Base-by-base conservation (phyloP, 1,139 yeast species). In the Geotrichum macrosporum region DNA sequence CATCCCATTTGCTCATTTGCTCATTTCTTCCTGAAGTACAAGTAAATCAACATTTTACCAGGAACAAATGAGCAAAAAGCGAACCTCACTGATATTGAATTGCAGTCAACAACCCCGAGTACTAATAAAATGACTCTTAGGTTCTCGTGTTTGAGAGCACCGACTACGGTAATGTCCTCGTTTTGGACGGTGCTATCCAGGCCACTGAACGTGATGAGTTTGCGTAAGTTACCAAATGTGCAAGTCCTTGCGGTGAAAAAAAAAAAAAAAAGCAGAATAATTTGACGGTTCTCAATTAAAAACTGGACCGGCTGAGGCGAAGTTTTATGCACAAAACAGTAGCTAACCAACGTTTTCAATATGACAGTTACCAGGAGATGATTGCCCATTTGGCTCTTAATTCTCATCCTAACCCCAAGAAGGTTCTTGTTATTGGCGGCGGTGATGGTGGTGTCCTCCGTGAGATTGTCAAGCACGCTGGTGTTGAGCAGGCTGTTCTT, bases 401-500 rank as follows among this genome's bases (percentile, higher is more conserved):
- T 77, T 71, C 84, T 18, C 96, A 86, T 65, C 78, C 81, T 31
- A 64, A 71, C 47, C 95, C 95, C 15, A 76, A 76, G 61, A 76
- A 74, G 50, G 94, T 86, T 16, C 75, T 86, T 51, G 95, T 86
- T 41, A 85, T 86, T 57, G 96, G 96, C 30, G 96, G 96, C 26
- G 96, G 96, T 35, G 96, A 86, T 66, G 94, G 96, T 57, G 96
- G 96, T 52, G 95, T 87, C 16, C 72, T 86, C 42, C 76, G 96
- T 58, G 96, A 86, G 67, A 75, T 85, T 33, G 77, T 84, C 54
- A 87, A 89, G 68, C 96, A 89, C 67, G 58, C 58, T 16, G 64
- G 74, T 43, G 81, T 89, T 27, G 83, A 84, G 55, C 68, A 73
- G 50, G 84, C 87, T 26, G 81, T 84, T 20, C 76, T 89, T 68